These are phyloP conservation scores for Closterium sp. DNA, from an alignment of 139 green algal species.

Conservation along the genomic window DNA sequence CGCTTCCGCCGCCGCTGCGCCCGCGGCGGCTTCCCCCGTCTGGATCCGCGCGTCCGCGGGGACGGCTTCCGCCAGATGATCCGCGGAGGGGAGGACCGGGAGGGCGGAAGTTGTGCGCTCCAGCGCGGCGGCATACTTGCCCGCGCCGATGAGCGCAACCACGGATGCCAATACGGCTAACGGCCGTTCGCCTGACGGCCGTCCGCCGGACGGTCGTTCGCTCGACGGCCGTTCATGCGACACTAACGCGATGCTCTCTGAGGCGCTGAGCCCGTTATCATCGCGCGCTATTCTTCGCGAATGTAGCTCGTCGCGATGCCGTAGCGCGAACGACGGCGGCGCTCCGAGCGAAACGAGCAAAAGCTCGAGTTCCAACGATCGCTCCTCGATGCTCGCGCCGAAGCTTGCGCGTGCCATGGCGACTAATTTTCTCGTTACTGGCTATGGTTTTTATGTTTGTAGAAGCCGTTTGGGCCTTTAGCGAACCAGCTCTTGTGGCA, in stretches of 20 bases:
- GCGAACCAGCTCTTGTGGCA: too few species aligned
- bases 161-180: neutral
- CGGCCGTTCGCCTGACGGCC: neutral
- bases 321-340: neutral
- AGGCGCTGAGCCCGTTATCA: too few species aligned
- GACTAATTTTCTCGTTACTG: neutral
- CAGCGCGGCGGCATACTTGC: neutral
- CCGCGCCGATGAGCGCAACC: neutral
- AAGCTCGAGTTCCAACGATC: neutral
- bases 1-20: neutral
- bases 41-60: neutral
- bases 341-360: neutral
- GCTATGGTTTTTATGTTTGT: too few species aligned
- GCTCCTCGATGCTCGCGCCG: neutral
- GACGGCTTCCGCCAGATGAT: neutral
- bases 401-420: neutral
- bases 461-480: too few species aligned
- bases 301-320: too few species aligned
- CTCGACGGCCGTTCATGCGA: too few species aligned
- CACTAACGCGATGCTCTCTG: neutral
- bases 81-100: neutral
- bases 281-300: too few species aligned
- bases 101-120: neutral
- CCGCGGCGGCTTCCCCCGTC: neutral
- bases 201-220: too few species aligned